Evolutionary conservation across 352 stramenopile genomes (phyloP), one percentile per base, ranked within the genome.

Genomic region (Salisapilia sapeloensis): DNA sequence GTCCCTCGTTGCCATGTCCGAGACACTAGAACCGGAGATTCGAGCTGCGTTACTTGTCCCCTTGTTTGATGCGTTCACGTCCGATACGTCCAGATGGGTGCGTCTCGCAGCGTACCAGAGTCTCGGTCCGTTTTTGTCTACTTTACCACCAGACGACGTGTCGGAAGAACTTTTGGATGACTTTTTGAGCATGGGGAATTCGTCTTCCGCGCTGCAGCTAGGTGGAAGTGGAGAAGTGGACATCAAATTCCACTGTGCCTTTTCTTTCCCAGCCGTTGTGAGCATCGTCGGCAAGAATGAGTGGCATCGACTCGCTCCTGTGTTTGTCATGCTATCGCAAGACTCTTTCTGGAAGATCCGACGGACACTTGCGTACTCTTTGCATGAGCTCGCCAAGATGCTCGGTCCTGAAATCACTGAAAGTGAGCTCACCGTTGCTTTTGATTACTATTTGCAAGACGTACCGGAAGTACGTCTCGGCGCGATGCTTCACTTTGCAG

Each of bases 71-170:
- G 64, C 48, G 18, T 90, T 96, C 40, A 53, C 95, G 6, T 51
- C 51, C 14, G 92, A 97, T 60, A 50, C 55, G 9, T 95, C 90
- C 24, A 83, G 91, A 29, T 96, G 92, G 66, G 90, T 97, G 1
- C 70, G 87, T 25, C 84, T 95, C 50, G 85, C 87, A 2, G 92
- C 92, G 44, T 96, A 94, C 50, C 90, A 97, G 50, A 94, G 61
- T 41, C 51, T 85, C 6, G 69, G 70, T 1, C 60, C 67, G 15
- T 81, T 85, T 30, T 45, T 86, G 25, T 62, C 60, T 19, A 60
- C 63, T n/a, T 77, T 97, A 34, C 80, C 92, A 41, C 66, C 55
- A 4, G 64, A 85, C 19, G 65, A 91, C 16, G 44, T 96, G 17
- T 75, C 59, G 11, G 59, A 87, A 38, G 63, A 71, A 33, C 46